Percentiles rank a stretch among this genome's conserved stretches.
Evolutionary conservation across 768 basidiomycete species (phyloP).

Genomic region (Suillus placidus): DNA sequence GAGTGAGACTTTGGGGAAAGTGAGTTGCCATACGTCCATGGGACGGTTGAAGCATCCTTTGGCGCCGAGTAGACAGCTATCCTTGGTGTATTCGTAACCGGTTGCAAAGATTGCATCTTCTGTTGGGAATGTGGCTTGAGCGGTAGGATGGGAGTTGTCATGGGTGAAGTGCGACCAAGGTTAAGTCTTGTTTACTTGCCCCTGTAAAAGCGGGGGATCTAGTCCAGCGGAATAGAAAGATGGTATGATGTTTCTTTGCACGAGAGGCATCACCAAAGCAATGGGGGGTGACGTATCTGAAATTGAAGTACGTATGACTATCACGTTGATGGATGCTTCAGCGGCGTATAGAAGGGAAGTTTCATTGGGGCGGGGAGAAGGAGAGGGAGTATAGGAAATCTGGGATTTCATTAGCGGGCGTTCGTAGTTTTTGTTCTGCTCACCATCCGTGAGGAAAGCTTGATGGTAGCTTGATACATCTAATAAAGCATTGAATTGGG

Average conservation of each 20-base stretch:
- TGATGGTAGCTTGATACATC: conserved; percentile 64
- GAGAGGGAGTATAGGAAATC: conserved; percentile 48
- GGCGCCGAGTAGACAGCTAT: conserved; percentile 61
- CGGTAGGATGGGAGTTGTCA: conserved; percentile 43
- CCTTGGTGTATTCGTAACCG: conserved; percentile 60
- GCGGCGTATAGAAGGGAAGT: conserved; percentile 60
- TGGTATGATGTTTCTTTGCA: conserved; percentile 51
- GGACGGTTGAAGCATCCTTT: conserved; percentile 64
- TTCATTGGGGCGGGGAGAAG: conserved; percentile 58
- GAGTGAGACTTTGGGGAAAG: conserved; percentile 21
- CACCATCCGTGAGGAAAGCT: conserved; percentile 66
- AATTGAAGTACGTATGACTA: conserved; percentile 41
- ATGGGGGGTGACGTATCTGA: conserved; percentile 57
- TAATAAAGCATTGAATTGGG: conserved; percentile 45
- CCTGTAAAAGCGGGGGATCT: not conserved
- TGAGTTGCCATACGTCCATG: conserved; percentile 56
- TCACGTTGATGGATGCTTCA: conserved; percentile 45
- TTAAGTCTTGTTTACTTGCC: conserved; percentile 5
- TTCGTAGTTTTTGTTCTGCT: not conserved
- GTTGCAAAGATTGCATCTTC: conserved; percentile 55
- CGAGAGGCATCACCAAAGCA: conserved; percentile 64
- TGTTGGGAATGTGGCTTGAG: conserved; percentile 56
- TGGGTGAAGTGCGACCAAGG: conserved; percentile 17
- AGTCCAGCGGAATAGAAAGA: conserved; percentile 58
- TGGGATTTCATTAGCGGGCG: not conserved